Percentiles rank a stretch among this genome's conserved stretches.
phyloP scores from a whole-genome alignment of 352 stramenopile genomes.

The Globisporangium sylvaticum region DNA sequence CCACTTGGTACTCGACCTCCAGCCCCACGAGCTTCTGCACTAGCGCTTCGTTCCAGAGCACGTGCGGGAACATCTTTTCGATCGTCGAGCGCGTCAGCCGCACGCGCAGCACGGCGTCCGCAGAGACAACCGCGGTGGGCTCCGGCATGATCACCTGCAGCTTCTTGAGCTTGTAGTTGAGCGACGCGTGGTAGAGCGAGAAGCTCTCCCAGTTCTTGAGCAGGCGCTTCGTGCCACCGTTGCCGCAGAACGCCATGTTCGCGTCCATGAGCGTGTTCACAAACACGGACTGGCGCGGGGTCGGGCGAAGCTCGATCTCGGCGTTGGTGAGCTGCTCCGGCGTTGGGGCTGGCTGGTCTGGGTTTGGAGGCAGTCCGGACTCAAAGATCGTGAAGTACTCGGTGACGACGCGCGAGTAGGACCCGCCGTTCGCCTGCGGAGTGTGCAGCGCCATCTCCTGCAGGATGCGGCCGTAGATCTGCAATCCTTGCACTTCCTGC shows the following conservation, averaged over 20 bases:
- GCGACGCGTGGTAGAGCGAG: constrained; percentile 16
- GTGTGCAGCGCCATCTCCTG: constrained; percentile 14
- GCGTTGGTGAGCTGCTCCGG: not conserved
- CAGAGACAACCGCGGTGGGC: constrained; percentile 18
- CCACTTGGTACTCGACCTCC: constrained; percentile 13
- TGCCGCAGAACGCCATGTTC: constrained; percentile 15
- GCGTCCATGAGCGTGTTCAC: constrained; percentile 13
- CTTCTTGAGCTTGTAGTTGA: constrained; percentile 17
- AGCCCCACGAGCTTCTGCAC: constrained; percentile 20
- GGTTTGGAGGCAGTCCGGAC: not conserved
- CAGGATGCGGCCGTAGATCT: constrained; percentile 19
- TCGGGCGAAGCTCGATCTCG: not conserved
- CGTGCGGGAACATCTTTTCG: constrained; percentile 33
- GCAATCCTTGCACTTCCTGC: constrained; percentile 22
- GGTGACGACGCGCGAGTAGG: constrained; percentile 10
- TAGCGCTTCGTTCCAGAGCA: constrained; percentile 22
- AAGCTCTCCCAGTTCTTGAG: constrained; percentile 15
- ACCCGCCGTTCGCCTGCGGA: constrained; percentile 1
- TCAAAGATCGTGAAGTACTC: constrained; percentile 16
- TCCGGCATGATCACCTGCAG: constrained; percentile 17
- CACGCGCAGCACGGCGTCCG: constrained; percentile 19
- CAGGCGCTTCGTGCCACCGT: constrained; percentile 8
- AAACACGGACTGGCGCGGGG: constrained; percentile 13
- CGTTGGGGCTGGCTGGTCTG: not conserved
- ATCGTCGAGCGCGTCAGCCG: constrained; percentile 28